Evolutionary conservation across 805 yeast genomes (phyloP).

Genomic region (Saturnispora quitensis): DNA sequence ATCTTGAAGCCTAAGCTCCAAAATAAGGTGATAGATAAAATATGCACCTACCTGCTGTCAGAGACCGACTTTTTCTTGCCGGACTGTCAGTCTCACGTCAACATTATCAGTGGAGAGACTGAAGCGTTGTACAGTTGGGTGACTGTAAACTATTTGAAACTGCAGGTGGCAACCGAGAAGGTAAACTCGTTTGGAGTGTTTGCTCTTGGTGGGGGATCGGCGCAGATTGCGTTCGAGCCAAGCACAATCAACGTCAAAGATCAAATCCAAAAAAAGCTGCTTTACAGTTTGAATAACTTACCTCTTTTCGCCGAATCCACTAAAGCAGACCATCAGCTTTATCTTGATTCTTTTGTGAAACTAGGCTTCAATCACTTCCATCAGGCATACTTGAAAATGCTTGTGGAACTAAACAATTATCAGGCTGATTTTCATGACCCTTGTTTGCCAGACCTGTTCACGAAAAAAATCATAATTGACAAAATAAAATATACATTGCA

Average conservation of each 20-base stretch:
- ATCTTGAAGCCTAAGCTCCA: conserved; percentile 41
- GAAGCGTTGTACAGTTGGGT: conserved; percentile 68
- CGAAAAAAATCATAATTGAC: conserved; percentile 11
- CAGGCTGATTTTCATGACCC: conserved; percentile 35
- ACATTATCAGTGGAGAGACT: conserved; percentile 51
- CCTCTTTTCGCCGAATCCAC: conserved; percentile 19
- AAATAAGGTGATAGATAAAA: conserved; percentile 33
- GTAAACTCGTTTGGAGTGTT: conserved; percentile 46
- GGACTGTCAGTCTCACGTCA: conserved; percentile 51
- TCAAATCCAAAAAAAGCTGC: conserved; percentile 32
- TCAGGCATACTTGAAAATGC: conserved; percentile 32
- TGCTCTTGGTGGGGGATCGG: conserved; percentile 59
- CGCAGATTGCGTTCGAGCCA: conserved; percentile 59
- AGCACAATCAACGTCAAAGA: conserved; percentile 28
- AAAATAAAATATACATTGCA: conserved; percentile 23
- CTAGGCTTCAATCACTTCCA: conserved; percentile 54
- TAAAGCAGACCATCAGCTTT: conserved; percentile 30
- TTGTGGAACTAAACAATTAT: conserved; percentile 15
- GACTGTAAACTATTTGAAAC: conserved; percentile 44
- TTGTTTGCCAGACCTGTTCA: conserved; percentile 43
- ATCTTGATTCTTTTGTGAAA: conserved; percentile 49
- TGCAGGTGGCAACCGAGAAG: conserved; percentile 28
- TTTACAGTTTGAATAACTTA: conserved; percentile 36
- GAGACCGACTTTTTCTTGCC: conserved; percentile 48
- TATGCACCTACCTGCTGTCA: conserved; percentile 40